Evolutionary conservation across 441 rosid species (phyloP).

Genomic region (Gossypium lobatum): DNA sequence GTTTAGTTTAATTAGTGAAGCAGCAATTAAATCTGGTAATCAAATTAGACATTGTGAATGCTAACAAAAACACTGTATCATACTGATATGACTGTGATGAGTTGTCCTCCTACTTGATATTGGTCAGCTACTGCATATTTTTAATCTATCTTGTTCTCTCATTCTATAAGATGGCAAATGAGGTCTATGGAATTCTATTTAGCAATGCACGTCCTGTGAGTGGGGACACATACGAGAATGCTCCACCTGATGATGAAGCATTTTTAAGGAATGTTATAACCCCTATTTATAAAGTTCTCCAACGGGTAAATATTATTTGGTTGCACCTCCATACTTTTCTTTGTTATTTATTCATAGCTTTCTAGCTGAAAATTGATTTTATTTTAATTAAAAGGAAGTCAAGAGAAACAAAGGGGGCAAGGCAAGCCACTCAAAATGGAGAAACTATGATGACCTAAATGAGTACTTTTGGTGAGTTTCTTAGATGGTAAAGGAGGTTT

Average conservation of each 20-base stretch:
- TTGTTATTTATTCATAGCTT: constrained; percentile 5
- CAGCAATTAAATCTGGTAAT: background rate
- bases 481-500: constrained; percentile 8
- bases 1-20: background rate
- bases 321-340: background rate
- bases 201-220: constrained; percentile 55
- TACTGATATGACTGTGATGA: background rate
- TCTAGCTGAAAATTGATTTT: constrained; percentile 17
- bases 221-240: constrained; percentile 48
- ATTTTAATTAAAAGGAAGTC: constrained; percentile 60
- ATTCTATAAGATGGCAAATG: constrained; percentile 71
- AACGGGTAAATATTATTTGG: constrained; percentile 48
- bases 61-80: constrained; percentile 1
- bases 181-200: constrained; percentile 53
- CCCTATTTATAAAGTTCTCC: constrained; percentile 73
- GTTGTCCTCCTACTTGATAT: background rate
- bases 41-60: background rate
- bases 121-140: background rate
- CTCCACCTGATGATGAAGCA: constrained; percentile 65
- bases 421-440: constrained; percentile 97
- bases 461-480: constrained; percentile 89
- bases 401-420: constrained; percentile 71
- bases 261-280: constrained; percentile 76
- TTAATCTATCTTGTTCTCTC: constrained; percentile 21
- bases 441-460: constrained; percentile 95